These are phyloP conservation scores for Termitomyces sp. DNA, from an alignment of 768 basidiomycete genomes.

Conservation along the genomic window DNA sequence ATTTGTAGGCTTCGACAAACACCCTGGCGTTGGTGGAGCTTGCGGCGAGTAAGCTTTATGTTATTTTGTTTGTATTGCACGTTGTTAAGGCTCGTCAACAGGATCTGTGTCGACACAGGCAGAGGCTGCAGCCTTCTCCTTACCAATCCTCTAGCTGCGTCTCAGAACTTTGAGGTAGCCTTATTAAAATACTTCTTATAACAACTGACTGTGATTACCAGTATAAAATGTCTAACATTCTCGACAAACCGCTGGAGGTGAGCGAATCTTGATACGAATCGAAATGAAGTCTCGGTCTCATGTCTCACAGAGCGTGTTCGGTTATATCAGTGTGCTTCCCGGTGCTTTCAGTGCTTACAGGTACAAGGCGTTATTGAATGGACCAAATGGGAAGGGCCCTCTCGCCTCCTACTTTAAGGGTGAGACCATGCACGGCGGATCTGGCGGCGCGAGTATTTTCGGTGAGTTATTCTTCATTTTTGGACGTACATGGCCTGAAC, in stretches of 20 bases:
- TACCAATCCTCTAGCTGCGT: constrained; percentile 78
- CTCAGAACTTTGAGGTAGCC: constrained; percentile 88
- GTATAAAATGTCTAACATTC: constrained; percentile 96
- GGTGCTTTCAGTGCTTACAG: constrained; percentile 92
- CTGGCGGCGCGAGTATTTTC: constrained; percentile 66
- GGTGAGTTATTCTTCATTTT: constrained; percentile 23
- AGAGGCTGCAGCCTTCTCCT: constrained; percentile 68
- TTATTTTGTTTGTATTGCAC: not conserved
- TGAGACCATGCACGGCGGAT: constrained; percentile 75
- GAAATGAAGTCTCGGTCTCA: not conserved
- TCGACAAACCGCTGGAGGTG: constrained; percentile 94
- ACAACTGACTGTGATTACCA: constrained; percentile 20
- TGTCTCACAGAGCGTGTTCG: constrained; percentile 63
- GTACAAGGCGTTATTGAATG: constrained; percentile 84
- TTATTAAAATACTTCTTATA: not conserved
- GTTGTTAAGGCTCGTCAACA: constrained; percentile 20
- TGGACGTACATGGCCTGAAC: not conserved
- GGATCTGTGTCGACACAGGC: constrained; percentile 82
- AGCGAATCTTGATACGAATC: constrained; percentile 15
- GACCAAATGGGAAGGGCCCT: constrained; percentile 84
- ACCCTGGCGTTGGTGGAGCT: constrained; percentile 85
- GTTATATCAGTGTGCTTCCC: constrained; percentile 84
- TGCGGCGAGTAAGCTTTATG: constrained; percentile 77
- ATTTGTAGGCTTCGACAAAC: constrained; percentile 70
- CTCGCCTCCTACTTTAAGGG: constrained; percentile 94